A percentile compares a stretch with the other conserved stretches of the same genome.
These are phyloP conservation scores for Forsythia suspensa DNA, from an alignment of 257 asterid genomes.

Conservation along the genomic window DNA sequence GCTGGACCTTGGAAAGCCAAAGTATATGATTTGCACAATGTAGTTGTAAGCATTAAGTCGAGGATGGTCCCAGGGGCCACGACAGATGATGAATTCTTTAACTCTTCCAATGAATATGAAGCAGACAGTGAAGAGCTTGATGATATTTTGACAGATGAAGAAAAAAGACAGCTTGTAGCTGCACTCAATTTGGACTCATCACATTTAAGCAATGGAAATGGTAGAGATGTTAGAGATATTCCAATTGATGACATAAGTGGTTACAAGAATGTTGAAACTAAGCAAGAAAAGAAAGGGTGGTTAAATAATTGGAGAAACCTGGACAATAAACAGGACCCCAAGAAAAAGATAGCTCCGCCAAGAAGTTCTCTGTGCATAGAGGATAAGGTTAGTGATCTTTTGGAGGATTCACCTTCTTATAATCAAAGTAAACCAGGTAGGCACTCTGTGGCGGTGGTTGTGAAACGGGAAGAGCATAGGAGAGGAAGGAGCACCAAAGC, in stretches of 20 bases:
- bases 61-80: slow-evolving; percentile 93
- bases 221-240: slow-evolving; percentile 51
- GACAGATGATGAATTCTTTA: slow-evolving; percentile 84
- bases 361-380: slow-evolving; percentile 70
- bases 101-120: slow-evolving; percentile 71
- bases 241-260: slow-evolving; percentile 60
- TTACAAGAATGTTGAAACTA: slow-evolving; percentile 36
- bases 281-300: slow-evolving; percentile 77
- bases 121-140: slow-evolving; percentile 69
- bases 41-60: slow-evolving; percentile 87
- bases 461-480: slow-evolving; percentile 64
- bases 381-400: slow-evolving; percentile 62
- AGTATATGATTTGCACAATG: slow-evolving; percentile 94
- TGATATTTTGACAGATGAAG: slow-evolving; percentile 85
- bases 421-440: slow-evolving; percentile 56
- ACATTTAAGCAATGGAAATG: slow-evolving; percentile 50
- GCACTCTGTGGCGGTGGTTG: slow-evolving; percentile 72
- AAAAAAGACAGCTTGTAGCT: slow-evolving; percentile 81
- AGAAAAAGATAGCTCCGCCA: slow-evolving; percentile 59
- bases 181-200: slow-evolving; percentile 76
- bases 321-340: slow-evolving; percentile 55
- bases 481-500: slow-evolving; percentile 62
- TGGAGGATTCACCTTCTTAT: slow-evolving; percentile 60
- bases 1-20: slow-evolving; percentile 91
- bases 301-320: slow-evolving; percentile 80